phyloP scores from a whole-genome alignment of 1,284 basidiomycete genomes.

The Amylostereum areolatum region DNA sequence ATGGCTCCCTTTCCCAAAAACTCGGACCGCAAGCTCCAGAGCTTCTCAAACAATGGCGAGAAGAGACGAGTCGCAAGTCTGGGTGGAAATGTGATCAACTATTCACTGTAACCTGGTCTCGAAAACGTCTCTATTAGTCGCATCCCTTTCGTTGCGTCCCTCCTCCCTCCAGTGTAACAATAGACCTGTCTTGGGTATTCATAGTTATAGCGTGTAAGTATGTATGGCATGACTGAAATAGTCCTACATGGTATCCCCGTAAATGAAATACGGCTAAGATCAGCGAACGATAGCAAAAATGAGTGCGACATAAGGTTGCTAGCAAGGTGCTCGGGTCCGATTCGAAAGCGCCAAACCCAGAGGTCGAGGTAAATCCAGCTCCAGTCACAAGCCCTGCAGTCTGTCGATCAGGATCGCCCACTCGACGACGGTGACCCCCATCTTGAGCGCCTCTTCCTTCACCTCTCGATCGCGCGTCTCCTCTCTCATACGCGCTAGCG shows the following conservation, averaged over 20 bases:
- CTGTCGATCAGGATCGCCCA: constrained; percentile 73
- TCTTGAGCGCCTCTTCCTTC: constrained; percentile 56
- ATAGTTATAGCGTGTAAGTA: too few relatives aligned
- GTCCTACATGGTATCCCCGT: too few relatives aligned
- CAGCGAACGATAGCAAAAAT: too few relatives aligned
- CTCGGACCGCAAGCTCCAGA: not conserved
- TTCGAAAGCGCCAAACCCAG: too few relatives aligned
- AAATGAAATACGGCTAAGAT: too few relatives aligned
- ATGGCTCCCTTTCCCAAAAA: not conserved
- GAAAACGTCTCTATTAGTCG: not conserved
- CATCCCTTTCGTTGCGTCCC: too few relatives aligned
- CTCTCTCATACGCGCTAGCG: constrained; percentile 51
- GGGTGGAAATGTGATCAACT: not conserved
- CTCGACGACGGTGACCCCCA: constrained; percentile 63
- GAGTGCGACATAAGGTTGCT: too few relatives aligned
- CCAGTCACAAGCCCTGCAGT: constrained; percentile 22
- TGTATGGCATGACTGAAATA: too few relatives aligned
- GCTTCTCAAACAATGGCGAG: not conserved
- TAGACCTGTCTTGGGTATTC: too few relatives aligned
- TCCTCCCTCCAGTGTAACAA: too few relatives aligned
- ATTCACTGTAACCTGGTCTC: not conserved
- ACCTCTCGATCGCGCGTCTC: constrained; percentile 61
- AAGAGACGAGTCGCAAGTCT: not conserved
- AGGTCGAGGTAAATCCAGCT: too few relatives aligned
- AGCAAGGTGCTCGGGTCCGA: too few relatives aligned